Evolutionary conservation across 257 asterid genomes (phyloP), one percentile per base, ranked within the genome.

Genomic region (Salvia miltiorrhiza): DNA sequence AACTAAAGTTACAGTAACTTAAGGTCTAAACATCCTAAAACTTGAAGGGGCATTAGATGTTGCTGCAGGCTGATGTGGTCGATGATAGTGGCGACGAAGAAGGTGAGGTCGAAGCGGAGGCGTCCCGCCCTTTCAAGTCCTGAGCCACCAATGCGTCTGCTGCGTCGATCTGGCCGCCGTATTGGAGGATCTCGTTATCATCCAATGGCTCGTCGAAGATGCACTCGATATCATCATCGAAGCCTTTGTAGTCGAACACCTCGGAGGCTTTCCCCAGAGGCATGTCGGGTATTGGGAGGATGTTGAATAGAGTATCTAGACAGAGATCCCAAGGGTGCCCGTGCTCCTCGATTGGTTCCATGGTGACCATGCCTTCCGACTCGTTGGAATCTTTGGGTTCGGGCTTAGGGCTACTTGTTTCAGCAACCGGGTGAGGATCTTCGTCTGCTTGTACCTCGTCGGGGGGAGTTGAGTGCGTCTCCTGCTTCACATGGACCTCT

Each of bases 251-350:
- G 2, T 79, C 89, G 16, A 85, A 74, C 26, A 81, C 69, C 63
- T 85, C 90, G 0, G 84, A 16, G 8, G 84, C 65, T 60, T 70
- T 76, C 20, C 86, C 90, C 5, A 82, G 50, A 19, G 86, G 83
- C 10, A 85, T 39, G 65, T 85, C 80, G 3, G 91, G 84, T 21
- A 82, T 59, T 0, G 77, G 80, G 53, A 78, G 69, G n/a, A 80
- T 70, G 30, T 76, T 76, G 84, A 81, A 76, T 3, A 77, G 85
- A 0, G 59, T 52, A 5, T 84, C 95, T 54, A 92, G 55, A 69
- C 91, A 83, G 53, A 86, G 69, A 74, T 78, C 82, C 96, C 96
- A 92, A 0, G 88, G 95, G 80, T 86, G 80, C 63, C 78, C 89
- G 13, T 75, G 84, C 43, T 83, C 88, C 43, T 75, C 78, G 3